A percentile compares a stretch with the other conserved stretches of the same genome.
Conservation (phyloP, 2,329 filamentous ascomycete genomes). For the Exophiala viscosa region DNA sequence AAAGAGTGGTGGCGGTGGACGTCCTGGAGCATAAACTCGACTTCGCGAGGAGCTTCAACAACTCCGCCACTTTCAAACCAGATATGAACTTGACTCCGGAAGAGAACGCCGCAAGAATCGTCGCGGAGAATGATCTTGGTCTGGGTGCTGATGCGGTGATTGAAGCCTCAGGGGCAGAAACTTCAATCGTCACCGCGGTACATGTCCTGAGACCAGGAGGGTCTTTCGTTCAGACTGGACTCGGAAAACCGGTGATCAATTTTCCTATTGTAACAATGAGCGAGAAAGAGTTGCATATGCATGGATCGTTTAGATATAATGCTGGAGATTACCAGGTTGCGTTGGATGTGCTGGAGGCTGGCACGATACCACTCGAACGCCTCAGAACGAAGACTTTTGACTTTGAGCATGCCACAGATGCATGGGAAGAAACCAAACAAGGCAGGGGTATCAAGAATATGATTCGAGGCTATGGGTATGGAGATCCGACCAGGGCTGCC, state of each 20-base stretch:
- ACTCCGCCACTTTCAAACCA: slow-evolving; percentile 18
- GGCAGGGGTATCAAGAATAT: slow-evolving; percentile 29
- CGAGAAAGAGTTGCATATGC: slow-evolving; percentile 35
- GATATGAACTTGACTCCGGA: slow-evolving; percentile 19
- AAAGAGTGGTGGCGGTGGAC: slow-evolving; percentile 58
- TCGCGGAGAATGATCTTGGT: slow-evolving; percentile 38
- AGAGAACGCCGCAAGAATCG: slow-evolving; percentile 31
- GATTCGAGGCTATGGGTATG: slow-evolving; percentile 26
- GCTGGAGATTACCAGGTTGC: slow-evolving; percentile 36
- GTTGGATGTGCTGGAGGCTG: slow-evolving; percentile 36
- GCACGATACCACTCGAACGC: slow-evolving; percentile 31
- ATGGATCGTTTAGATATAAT: slow-evolving; percentile 35
- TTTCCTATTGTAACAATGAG: slow-evolving; percentile 37
- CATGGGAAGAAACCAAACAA: slow-evolving; percentile 33
- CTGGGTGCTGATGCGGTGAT: slow-evolving; percentile 41
- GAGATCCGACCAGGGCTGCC: slow-evolving; percentile 15
- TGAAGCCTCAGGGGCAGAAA: slow-evolving; percentile 42
- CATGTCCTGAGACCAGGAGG: slow-evolving; percentile 35
- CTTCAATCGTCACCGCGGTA: slow-evolving; percentile 45
- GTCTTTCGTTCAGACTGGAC: slow-evolving; percentile 35
- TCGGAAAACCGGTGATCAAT: slow-evolving; percentile 37
- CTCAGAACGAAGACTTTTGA: slow-evolving; percentile 34
- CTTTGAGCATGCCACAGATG: slow-evolving; percentile 35
- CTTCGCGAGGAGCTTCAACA: slow-evolving; percentile 41
- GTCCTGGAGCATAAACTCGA: slow-evolving; percentile 58